Conservation (phyloP, 2,329 filamentous ascomycete genomes). For the Alternaria viburni region DNA sequence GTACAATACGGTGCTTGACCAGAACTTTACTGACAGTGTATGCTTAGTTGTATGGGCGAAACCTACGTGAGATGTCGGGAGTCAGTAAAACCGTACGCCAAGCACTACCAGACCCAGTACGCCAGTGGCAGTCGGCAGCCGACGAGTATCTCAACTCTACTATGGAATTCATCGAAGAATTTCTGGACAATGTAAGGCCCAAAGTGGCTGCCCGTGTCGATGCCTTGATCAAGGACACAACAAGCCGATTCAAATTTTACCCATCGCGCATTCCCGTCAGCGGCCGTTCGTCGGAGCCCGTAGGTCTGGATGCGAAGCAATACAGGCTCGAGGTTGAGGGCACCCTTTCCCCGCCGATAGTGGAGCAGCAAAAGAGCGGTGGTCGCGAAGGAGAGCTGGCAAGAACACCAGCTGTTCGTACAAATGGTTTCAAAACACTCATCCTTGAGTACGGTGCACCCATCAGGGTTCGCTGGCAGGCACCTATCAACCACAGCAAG, state of each 20-base stretch:
- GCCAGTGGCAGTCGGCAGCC: constrained; percentile 82
- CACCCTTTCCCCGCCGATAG: constrained; percentile 56
- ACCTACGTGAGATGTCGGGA: constrained; percentile 83
- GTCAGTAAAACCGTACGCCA: constrained; percentile 89
- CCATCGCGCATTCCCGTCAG: constrained; percentile 85
- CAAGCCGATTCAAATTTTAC: constrained; percentile 85
- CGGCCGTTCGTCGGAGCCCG: constrained; percentile 77
- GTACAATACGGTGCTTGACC: not conserved
- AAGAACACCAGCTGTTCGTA: constrained; percentile 67
- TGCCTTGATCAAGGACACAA: constrained; percentile 86
- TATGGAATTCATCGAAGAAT: constrained; percentile 86
- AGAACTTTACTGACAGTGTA: not conserved
- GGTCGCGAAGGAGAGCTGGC: constrained; percentile 76
- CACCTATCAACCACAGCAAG: constrained; percentile 83
- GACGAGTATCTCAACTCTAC: constrained; percentile 88
- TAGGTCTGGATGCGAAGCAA: constrained; percentile 77
- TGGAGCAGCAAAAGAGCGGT: constrained; percentile 66
- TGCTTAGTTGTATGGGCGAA: constrained; percentile 74
- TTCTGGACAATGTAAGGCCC: constrained; percentile 82
- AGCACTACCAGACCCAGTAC: constrained; percentile 81
- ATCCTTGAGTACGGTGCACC: constrained; percentile 89
- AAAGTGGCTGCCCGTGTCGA: constrained; percentile 87
- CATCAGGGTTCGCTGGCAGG: constrained; percentile 88
- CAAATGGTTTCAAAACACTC: constrained; percentile 71
- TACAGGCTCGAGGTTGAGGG: constrained; percentile 81